Percentiles rank a stretch among this genome's conserved stretches.
These are phyloP conservation scores for Cyclospora cayetanensis DNA, from an alignment of 169 alveolate species.

Conservation along the genomic window DNA sequence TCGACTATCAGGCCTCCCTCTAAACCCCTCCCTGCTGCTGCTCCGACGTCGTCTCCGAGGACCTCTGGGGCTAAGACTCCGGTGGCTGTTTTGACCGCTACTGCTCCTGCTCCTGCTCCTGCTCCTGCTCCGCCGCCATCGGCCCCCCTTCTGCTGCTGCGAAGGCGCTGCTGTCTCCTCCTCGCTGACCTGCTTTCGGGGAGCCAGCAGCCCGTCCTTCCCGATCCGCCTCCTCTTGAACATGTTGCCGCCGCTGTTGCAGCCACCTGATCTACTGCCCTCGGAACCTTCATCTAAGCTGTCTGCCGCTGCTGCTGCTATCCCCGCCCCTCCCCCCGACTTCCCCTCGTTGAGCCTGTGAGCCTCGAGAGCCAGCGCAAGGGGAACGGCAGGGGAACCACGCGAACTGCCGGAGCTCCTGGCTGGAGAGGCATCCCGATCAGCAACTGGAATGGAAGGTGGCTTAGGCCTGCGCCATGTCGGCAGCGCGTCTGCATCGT, in stretches of 20 bases:
- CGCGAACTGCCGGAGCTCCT: not conserved
- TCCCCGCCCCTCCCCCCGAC: not conserved
- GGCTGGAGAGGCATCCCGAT: not conserved
- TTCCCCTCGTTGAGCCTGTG: too few relatives aligned
- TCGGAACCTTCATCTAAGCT: not conserved
- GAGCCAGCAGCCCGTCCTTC: not conserved
- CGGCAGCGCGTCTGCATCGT: not conserved
- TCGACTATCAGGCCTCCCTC: not conserved
- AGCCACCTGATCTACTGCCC: not conserved
- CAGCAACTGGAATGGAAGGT: not conserved
- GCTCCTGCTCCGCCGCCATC: slow-evolving; percentile 19
- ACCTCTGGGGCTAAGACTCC: not conserved
- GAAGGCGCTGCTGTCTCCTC: not conserved
- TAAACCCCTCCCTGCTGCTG: not conserved
- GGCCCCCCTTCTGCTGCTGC: slow-evolving; percentile 3
- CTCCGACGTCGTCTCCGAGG: not conserved
- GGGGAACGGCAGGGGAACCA: not conserved
- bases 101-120: slow-evolving; percentile 5
- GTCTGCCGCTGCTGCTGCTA: not conserved
- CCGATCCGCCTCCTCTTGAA: not conserved
- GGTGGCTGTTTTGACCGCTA: not conserved
- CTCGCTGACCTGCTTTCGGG: not conserved
- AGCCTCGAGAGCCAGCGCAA: not conserved
- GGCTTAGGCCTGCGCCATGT: not conserved
- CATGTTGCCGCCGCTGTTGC: slow-evolving; percentile 46